Base-by-base conservation (phyloP, 2,329 filamentous ascomycete genomes). In the Colletotrichum tanaceti region DNA sequence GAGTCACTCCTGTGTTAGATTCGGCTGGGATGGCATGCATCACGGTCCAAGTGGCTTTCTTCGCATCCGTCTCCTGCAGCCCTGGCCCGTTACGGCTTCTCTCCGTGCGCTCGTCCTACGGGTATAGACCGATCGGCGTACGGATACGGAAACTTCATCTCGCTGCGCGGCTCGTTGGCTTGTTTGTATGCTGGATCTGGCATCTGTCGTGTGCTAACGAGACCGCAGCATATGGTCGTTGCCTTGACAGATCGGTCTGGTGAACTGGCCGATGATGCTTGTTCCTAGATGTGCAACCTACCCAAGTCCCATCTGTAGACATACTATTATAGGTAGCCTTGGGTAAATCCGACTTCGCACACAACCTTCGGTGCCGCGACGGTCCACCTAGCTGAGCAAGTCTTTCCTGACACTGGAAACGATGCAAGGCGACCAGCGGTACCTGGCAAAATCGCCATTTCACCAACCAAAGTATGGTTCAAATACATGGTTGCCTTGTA, bases 51-150 rank as follows among this genome's bases (percentile, higher is more conserved):
- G 46, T 52, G 22, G 46, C 22, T 41, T 52, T 50, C 58, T 41
- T 46, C 55, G 39, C 62, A 65, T 24, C 41, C 4, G 5, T 28
- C 14, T 35, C n/a, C 38, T 65, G 62, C 62, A 53, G 39, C 20
- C 28, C 14, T 24, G 16, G 28, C 55, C 55, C 46, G 38, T 60
- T 60, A 49, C 35, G 47, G 58, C 38, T 16, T 43, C 35, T 50
- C 58, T 60, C 58, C 46, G 35, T 60, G 18, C 35, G 38, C 35
- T 60, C 18, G 35, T 52, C 24, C 32, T 38, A 35, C 32, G 32
- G 32, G 7, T 2, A 35, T 35, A 18, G 22, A 35, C 58, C 43
- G 35, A 60, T 60, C 58, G 20, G 24, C 38, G 14, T 35, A 32
- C 47, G n/a, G 22, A 60, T 20, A 43, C 47, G 20, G 22, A 60